A percentile compares a stretch with the other conserved stretches of the same genome.
Conservation (phyloP, 345 rosid species). For the Pseudoturritis turrita region DNA sequence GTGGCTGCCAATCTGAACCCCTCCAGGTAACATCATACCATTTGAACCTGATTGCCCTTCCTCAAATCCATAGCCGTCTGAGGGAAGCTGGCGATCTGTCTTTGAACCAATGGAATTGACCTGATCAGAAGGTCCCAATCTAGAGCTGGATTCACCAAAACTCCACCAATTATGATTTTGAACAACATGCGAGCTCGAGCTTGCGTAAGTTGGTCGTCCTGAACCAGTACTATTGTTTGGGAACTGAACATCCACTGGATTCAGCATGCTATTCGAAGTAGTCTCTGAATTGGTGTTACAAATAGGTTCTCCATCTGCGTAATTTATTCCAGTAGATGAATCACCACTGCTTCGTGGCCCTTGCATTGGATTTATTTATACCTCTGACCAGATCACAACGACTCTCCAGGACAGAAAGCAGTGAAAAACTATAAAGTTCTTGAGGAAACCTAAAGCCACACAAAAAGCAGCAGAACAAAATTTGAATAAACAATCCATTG, state of each 20-base stretch:
- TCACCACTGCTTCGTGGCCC: conserved; percentile 23
- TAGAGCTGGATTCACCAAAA: conserved; percentile 63
- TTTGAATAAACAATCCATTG: neutral
- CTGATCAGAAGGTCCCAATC: conserved; percentile 43
- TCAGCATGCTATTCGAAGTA: conserved; percentile 32
- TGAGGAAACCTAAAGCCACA: conserved; percentile 18
- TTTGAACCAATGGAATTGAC: conserved; percentile 43
- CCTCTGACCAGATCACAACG: conserved; percentile 5
- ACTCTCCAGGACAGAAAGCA: neutral
- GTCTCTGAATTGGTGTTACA: conserved; percentile 21
- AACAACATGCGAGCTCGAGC: conserved; percentile 36
- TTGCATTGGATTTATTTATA: conserved; percentile 22
- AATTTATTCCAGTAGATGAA: conserved; percentile 24
- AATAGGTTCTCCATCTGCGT: conserved; percentile 24
- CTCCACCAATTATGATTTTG: conserved; percentile 52
- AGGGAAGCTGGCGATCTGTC: conserved; percentile 45
- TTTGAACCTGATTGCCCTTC: conserved; percentile 20
- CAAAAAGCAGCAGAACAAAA: neutral
- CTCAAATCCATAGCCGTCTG: conserved; percentile 25
- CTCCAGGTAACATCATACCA: conserved; percentile 11
- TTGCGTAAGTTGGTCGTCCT: conserved; percentile 34
- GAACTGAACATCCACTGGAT: conserved; percentile 47
- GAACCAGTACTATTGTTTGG: conserved; percentile 7
- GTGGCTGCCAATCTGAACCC: conserved; percentile 30
- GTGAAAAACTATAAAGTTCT: neutral